Evolutionary conservation across 352 stramenopile species (phyloP).

Genomic region (Bremia lactucae): DNA sequence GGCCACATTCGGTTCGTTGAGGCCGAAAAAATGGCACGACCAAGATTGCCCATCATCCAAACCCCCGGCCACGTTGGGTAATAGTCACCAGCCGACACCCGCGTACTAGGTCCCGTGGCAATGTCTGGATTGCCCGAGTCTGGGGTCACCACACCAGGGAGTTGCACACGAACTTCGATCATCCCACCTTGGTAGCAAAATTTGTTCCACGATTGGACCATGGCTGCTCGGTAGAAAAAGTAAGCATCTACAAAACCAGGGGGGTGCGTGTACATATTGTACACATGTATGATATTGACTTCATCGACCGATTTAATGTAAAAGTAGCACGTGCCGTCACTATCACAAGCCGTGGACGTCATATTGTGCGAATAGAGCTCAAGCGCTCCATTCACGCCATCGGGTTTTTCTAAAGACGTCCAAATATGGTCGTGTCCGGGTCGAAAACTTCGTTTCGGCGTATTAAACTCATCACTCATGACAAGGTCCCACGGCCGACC

Average conservation of each 20-base stretch:
- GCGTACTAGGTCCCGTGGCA: conserved; percentile 29
- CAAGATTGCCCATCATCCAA: conserved; percentile 94
- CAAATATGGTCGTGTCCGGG: conserved; percentile 89
- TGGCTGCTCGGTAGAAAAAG: conserved; percentile 56
- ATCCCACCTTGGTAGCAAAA: conserved; percentile 93
- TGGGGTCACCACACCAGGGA: conserved; percentile 61
- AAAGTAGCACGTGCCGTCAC: conserved; percentile 39
- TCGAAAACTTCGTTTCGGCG: conserved; percentile 72
- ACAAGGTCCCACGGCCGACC: conserved; percentile 48
- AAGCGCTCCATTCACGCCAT: conserved; percentile 83
- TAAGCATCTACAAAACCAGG: conserved; percentile 33
- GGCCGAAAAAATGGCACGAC: conserved; percentile 89
- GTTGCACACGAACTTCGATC: conserved; percentile 80
- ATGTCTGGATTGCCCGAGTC: conserved; percentile 37
- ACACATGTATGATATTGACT: conserved; percentile 32
- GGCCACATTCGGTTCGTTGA: conserved; percentile 94
- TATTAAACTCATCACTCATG: conserved; percentile 94
- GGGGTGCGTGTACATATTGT: conserved; percentile 45
- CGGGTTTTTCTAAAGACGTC: conserved; percentile 91
- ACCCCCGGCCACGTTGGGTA: conserved; percentile 90
- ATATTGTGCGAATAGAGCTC: conserved; percentile 87
- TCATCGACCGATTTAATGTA: conserved; percentile 31
- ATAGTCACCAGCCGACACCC: conserved; percentile 42
- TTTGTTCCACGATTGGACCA: conserved; percentile 91
- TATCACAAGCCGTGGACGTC: conserved; percentile 36